These are phyloP conservation scores for Candida vartiovaarae DNA, from an alignment of 805 yeast species.

Conservation along the genomic window DNA sequence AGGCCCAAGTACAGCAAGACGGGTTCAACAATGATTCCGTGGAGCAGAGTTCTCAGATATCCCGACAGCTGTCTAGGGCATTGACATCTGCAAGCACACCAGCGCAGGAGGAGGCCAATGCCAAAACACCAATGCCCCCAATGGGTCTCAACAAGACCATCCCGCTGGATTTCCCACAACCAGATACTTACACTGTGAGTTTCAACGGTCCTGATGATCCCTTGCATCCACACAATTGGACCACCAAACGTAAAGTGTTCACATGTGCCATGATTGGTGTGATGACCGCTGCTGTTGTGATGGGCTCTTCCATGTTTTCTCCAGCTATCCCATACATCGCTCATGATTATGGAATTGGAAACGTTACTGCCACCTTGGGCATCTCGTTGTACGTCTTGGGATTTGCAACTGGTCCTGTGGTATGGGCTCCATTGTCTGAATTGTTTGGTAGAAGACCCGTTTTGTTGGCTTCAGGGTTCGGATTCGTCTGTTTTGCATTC, in stretches of 20 bases:
- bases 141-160: constrained; percentile 61
- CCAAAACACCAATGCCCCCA: constrained; percentile 35
- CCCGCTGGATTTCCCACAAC: constrained; percentile 43
- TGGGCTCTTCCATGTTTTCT: constrained; percentile 83
- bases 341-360: constrained; percentile 49
- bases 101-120: constrained; percentile 24
- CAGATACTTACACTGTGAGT: constrained; percentile 60
- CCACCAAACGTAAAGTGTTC: constrained; percentile 36
- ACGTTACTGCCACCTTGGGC: constrained; percentile 66
- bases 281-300: constrained; percentile 46
- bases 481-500: constrained; percentile 54
- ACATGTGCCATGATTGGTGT: constrained; percentile 41
- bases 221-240: constrained; percentile 74
- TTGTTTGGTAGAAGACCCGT: constrained; percentile 64
- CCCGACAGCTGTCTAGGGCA: constrained; percentile 28
- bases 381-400: constrained; percentile 84
- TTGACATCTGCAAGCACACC: constrained; percentile 31
- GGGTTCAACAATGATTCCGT: no score
- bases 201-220: constrained; percentile 81
- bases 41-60: no score
- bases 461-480: constrained; percentile 47
- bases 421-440: constrained; percentile 90
- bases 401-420: constrained; percentile 85
- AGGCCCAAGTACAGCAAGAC: no score
- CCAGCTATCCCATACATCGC: constrained; percentile 46